Evolutionary conservation across 179 eudicot species (phyloP).

Genomic region (Sideroxylon spinosum): DNA sequence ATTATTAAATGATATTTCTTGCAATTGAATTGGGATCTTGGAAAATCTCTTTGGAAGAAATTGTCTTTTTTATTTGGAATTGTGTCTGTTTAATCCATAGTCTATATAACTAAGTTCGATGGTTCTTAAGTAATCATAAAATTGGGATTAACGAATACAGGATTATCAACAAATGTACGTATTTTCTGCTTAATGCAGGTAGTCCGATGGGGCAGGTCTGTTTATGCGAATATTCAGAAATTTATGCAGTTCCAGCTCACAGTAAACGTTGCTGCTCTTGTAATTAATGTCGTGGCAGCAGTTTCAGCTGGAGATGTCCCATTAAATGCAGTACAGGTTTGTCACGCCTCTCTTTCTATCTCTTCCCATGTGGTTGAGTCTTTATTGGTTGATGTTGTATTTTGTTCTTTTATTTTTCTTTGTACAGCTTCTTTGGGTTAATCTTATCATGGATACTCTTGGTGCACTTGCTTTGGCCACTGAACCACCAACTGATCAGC

Average conservation of each 20-base stretch:
- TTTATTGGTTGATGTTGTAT: slow-evolving; percentile 8
- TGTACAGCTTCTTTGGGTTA: slow-evolving; percentile 87
- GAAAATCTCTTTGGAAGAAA: not conserved
- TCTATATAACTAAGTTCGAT: not conserved
- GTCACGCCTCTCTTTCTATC: not conserved
- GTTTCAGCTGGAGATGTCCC: slow-evolving; percentile 78
- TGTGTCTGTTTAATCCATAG: too few relatives aligned
- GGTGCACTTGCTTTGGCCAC: slow-evolving; percentile 96
- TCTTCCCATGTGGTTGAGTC: not conserved
- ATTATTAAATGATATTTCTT: not conserved
- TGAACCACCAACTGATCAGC: slow-evolving; percentile 90
- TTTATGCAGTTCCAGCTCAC: slow-evolving; percentile 93
- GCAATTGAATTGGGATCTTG: not conserved
- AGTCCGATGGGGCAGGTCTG: slow-evolving; percentile 93
- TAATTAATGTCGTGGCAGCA: slow-evolving; percentile 83
- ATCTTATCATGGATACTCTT: slow-evolving; percentile 91
- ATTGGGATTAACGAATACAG: not conserved
- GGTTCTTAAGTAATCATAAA: not conserved
- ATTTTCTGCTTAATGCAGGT: slow-evolving; percentile 43
- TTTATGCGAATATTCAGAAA: slow-evolving; percentile 85
- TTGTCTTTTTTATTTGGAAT: not conserved
- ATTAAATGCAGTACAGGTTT: slow-evolving; percentile 82
- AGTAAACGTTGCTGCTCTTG: slow-evolving; percentile 80
- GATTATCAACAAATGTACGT: not conserved
- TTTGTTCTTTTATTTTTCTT: slow-evolving; percentile 6